A percentile compares a stretch with the other conserved stretches of the same genome.
phyloP scores from a whole-genome alignment of 78 protist genomes.

The Speleostelium caveatum region DNA sequence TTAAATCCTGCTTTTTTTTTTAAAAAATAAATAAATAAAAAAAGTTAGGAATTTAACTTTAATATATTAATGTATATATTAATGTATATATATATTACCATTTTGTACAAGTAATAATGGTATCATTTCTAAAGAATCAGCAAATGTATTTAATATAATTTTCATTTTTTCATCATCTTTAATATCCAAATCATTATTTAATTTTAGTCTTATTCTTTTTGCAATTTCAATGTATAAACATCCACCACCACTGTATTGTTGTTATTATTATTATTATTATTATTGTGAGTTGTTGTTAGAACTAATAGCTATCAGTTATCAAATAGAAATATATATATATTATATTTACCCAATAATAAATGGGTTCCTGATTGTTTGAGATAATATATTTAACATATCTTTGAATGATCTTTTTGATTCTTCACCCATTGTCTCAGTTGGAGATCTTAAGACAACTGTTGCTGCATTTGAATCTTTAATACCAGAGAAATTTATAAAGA shows the following conservation, averaged over 20 bases:
- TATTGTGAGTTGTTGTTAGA: not conserved
- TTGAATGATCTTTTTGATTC: constrained; percentile 71
- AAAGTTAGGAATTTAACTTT: not conserved
- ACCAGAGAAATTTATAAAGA: constrained; percentile 8
- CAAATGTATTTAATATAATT: constrained; percentile 22
- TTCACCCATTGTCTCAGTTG: constrained; percentile 56
- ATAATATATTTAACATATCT: constrained; percentile 58
- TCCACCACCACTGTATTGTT: constrained; percentile 56
- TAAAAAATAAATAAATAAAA: not conserved
- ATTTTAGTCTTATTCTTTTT: constrained; percentile 19
- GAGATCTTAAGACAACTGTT: constrained; percentile 43
- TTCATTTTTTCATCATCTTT: constrained; percentile 13
- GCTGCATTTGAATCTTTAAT: constrained; percentile 26
- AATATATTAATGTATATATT: not conserved
- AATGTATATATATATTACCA: constrained; percentile 15
- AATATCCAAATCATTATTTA: not conserved
- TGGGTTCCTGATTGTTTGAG: constrained; percentile 28
- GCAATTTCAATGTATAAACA: constrained; percentile 29
- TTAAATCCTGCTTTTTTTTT: constrained; percentile 33
- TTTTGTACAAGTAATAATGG: constrained; percentile 57
- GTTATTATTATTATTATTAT: not conserved
- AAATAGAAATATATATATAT: not conserved
- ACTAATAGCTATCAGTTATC: not conserved
- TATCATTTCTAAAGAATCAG: constrained; percentile 52
- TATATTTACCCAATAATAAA: constrained; percentile 20